These are phyloP conservation scores for Cyclocybe aegerita DNA, from an alignment of 768 basidiomycete genomes.

Conservation along the genomic window DNA sequence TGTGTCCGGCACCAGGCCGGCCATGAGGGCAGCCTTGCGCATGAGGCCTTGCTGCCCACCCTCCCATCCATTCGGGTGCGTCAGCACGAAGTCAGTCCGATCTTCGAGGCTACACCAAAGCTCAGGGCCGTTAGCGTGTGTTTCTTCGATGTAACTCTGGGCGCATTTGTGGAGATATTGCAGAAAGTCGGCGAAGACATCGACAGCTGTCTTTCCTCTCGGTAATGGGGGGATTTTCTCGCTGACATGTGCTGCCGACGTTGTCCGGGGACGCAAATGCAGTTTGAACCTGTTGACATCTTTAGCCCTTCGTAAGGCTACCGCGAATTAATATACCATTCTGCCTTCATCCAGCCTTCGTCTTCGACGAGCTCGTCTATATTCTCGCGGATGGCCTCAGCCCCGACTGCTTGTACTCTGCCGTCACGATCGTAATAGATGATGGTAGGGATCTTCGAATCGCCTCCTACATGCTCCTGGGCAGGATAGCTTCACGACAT, in stretches of 20 bases:
- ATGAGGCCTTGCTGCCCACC: slow-evolving; percentile 57
- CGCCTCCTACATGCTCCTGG: slow-evolving; percentile 42
- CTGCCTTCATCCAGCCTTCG: slow-evolving; percentile 43
- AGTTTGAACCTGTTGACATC: slow-evolving; percentile 33
- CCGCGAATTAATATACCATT: slow-evolving; percentile 33
- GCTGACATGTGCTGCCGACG: slow-evolving; percentile 15
- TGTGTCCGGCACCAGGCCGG: slow-evolving; percentile 47
- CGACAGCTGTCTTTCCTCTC: slow-evolving; percentile 33
- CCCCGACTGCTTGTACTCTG: slow-evolving; percentile 38
- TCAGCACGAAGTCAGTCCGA: slow-evolving; percentile 49
- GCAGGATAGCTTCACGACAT: slow-evolving; percentile 38
- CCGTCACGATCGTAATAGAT: slow-evolving; percentile 45
- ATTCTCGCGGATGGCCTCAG: slow-evolving; percentile 39
- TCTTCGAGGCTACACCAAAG: slow-evolving; percentile 46
- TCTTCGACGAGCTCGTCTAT: slow-evolving; percentile 40
- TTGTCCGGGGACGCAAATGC: slow-evolving; percentile 30
- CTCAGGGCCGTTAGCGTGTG: slow-evolving; percentile 39
- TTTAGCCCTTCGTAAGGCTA: background rate
- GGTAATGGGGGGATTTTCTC: slow-evolving; percentile 40
- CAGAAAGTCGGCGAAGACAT: slow-evolving; percentile 50
- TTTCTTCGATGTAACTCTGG: slow-evolving; percentile 45
- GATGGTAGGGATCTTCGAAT: slow-evolving; percentile 49
- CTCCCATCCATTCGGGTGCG: slow-evolving; percentile 69
- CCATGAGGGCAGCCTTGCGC: slow-evolving; percentile 49
- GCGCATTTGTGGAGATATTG: slow-evolving; percentile 46